Evolutionary conservation across 164 flowering plant species (phyloP).

Genomic region (Euptelea pleiosperma): DNA sequence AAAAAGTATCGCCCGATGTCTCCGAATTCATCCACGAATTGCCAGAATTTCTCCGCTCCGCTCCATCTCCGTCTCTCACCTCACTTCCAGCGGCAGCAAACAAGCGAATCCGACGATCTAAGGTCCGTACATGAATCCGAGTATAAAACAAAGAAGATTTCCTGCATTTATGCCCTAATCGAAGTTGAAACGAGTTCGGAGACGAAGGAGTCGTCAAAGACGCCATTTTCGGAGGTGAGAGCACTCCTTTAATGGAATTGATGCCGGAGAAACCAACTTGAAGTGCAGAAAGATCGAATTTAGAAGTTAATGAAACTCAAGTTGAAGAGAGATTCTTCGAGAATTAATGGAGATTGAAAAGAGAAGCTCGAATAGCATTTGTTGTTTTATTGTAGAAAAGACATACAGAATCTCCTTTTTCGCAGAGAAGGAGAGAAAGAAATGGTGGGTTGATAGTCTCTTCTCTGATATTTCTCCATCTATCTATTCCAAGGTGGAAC

Average conservation of each 20-base stretch:
- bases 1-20: conserved; percentile 28
- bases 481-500: too few species aligned
- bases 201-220: conserved; percentile 35
- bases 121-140: conserved; percentile 16
- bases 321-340: neutral
- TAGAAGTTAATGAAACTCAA: neutral
- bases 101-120: conserved; percentile 19
- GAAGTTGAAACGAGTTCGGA: conserved; percentile 70
- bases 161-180: conserved; percentile 37
- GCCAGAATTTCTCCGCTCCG: conserved; percentile 19
- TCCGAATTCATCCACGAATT: conserved; percentile 28
- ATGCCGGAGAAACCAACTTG: neutral
- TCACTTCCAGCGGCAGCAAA: conserved; percentile 16
- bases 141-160: conserved; percentile 18
- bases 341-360: too few species aligned
- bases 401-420: too few species aligned
- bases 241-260: neutral
- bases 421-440: too few species aligned
- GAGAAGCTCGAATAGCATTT: too few species aligned
- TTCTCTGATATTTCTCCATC: too few species aligned
- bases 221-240: conserved; percentile 48
- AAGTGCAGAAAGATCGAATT: neutral
- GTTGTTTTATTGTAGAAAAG: too few species aligned
- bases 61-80: conserved; percentile 12
- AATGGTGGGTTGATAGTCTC: too few species aligned